These are phyloP conservation scores for Calamus simplicifolius DNA, from an alignment of 176 grass and related monocot genomes.

Conservation along the genomic window DNA sequence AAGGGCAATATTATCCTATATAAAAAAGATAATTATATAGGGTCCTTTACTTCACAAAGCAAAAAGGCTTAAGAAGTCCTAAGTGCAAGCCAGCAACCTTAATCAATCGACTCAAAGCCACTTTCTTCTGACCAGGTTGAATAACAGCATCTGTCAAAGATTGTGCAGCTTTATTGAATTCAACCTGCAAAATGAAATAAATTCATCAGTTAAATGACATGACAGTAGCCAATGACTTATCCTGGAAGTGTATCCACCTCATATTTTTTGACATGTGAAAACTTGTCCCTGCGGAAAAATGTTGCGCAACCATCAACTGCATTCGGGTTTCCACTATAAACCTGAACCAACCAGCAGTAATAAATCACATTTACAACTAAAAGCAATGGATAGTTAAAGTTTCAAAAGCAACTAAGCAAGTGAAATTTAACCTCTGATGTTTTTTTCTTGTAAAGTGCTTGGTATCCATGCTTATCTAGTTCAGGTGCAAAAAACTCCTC, in stretches of 20 bases:
- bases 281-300: constrained; percentile 96
- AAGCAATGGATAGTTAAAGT: neutral
- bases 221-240: no score
- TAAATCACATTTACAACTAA: no score
- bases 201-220: no score
- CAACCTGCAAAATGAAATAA: constrained; percentile 43
- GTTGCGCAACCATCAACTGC: constrained; percentile 88
- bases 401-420: neutral
- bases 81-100: constrained; percentile 27
- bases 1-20: constrained; percentile 96
- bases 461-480: constrained; percentile 99
- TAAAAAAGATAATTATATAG: constrained; percentile 1
- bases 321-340: constrained; percentile 64
- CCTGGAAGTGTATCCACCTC: constrained; percentile 37
- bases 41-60: neutral
- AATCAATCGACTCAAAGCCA: constrained; percentile 76
- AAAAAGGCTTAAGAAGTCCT: neutral
- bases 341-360: constrained; percentile 27
- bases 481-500: constrained; percentile 96
- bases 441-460: constrained; percentile 95
- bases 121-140: constrained; percentile 70
- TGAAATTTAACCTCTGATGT: constrained; percentile 68
- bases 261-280: constrained; percentile 99
- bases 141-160: constrained; percentile 94
- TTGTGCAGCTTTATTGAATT: constrained; percentile 99